A percentile compares a stretch with the other conserved stretches of the same genome.
phyloP scores from a whole-genome alignment of 2,329 filamentous ascomycete species.

The Knufia petricola region DNA sequence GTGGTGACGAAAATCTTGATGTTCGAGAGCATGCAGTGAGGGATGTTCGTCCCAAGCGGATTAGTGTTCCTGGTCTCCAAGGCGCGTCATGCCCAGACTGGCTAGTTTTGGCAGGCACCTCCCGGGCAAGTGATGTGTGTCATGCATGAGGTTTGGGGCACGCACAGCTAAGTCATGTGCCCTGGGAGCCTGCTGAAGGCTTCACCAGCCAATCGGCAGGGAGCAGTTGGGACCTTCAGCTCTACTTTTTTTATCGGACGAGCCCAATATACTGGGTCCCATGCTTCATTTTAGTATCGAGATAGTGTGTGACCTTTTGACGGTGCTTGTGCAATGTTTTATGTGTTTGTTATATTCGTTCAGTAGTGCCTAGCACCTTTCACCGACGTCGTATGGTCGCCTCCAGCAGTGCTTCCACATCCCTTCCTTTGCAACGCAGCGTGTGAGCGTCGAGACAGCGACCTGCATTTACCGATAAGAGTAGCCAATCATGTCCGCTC shows the following conservation, averaged over 20 bases:
- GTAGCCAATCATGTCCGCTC: slow-evolving; percentile 12
- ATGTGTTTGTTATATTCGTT: too few species aligned
- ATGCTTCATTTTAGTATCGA: background rate
- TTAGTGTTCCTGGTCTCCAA: too few species aligned
- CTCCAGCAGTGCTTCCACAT: background rate
- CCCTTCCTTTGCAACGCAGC: too few species aligned
- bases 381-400: too few species aligned
- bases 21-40: too few species aligned
- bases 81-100: background rate
- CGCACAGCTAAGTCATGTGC: too few species aligned
- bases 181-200: too few species aligned
- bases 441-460: background rate
- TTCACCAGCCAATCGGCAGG: too few species aligned
- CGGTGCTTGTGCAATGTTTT: too few species aligned
- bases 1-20: too few species aligned
- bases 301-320: background rate
- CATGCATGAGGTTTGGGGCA: background rate
- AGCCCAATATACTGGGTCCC: background rate
- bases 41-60: too few species aligned
- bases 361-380: too few species aligned
- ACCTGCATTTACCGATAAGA: slow-evolving; percentile 6
- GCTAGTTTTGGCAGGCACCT: background rate
- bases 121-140: background rate
- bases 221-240: background rate
- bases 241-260: background rate